Percentiles rank a stretch among this genome's conserved stretches.
Conservation (phyloP, 1,284 basidiomycete species). For the Cryptococcus deneoformans region DNA sequence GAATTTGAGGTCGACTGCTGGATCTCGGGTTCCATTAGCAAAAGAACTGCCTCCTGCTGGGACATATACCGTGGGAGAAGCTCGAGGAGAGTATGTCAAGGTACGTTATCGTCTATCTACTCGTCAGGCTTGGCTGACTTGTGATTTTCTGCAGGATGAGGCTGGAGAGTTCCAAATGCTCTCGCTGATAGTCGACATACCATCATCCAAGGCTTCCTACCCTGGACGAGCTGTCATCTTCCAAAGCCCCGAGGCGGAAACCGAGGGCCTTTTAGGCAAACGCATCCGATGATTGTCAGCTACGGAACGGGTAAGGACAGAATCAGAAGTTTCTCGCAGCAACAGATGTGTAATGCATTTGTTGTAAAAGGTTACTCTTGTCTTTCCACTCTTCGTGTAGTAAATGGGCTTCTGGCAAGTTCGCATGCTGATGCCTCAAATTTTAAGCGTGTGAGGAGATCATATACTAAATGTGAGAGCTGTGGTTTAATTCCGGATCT, state of each 20-base stretch:
- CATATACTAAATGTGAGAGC: no score
- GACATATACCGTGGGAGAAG: constrained; percentile 48
- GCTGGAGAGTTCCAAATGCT: constrained; percentile 41
- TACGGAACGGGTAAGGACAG: not conserved
- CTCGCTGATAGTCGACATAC: constrained; percentile 45
- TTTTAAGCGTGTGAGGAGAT: no score
- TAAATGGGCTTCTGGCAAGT: not conserved
- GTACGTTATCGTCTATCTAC: constrained; percentile 15
- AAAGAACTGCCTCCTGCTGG: constrained; percentile 40
- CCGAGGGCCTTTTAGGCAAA: constrained; percentile 37
- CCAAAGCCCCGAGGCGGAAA: constrained; percentile 42
- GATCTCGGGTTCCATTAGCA: not conserved
- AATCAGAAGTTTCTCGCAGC: not conserved
- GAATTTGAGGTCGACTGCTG: not conserved
- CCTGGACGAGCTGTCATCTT: constrained; percentile 44
- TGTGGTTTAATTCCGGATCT: no score
- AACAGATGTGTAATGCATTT: constrained; percentile 1
- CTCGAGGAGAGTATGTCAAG: constrained; percentile 48
- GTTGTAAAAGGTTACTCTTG: constrained; percentile 1
- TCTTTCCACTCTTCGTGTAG: not conserved
- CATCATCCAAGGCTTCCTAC: constrained; percentile 32
- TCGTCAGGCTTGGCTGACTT: not conserved
- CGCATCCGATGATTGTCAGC: constrained; percentile 8
- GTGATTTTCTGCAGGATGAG: constrained; percentile 26
- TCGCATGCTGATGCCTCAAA: no score